Conservation (phyloP, 805 yeast genomes). For the Myxozyma nipponensis region DNA sequence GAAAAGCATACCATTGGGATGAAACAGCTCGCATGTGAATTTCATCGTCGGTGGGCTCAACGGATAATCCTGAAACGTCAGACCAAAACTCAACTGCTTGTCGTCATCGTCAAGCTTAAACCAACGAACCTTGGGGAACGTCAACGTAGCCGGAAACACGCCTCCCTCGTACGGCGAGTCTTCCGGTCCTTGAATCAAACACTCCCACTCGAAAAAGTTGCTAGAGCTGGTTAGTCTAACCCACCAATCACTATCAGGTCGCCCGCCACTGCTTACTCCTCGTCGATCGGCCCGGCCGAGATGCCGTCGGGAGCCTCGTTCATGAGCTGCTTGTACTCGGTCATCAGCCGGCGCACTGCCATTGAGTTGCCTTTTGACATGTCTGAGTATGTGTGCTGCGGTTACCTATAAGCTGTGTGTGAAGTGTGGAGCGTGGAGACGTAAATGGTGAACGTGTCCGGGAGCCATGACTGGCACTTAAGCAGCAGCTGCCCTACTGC, state of each 20-base stretch:
- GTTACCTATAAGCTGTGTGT: too few relatives aligned
- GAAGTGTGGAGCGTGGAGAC: too few relatives aligned
- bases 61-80: slow-evolving; percentile 56
- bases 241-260: background rate
- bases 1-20: slow-evolving; percentile 61
- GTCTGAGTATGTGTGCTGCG: too few relatives aligned
- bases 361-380: slow-evolving; percentile 39
- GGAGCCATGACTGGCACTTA: too few relatives aligned
- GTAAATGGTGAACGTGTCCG: too few relatives aligned
- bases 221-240: slow-evolving; percentile 6
- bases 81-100: background rate
- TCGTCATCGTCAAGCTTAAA: background rate
- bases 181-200: slow-evolving; percentile 76
- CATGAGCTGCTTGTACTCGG: slow-evolving; percentile 82
- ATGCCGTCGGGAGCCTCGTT: slow-evolving; percentile 93
- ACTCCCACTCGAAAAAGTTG: slow-evolving; percentile 74
- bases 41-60: slow-evolving; percentile 72
- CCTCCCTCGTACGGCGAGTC: slow-evolving; percentile 86
- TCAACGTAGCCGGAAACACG: slow-evolving; percentile 70
- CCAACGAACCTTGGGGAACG: slow-evolving; percentile 50
- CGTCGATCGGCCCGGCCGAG: slow-evolving; percentile 83
- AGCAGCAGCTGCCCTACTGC: too few relatives aligned
- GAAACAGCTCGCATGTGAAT: slow-evolving; percentile 77
- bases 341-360: slow-evolving; percentile 81
- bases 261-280: slow-evolving; percentile 42